A percentile compares a stretch with the other conserved stretches of the same genome.
These are phyloP conservation scores for Globisporangium spiculum DNA, from an alignment of 352 stramenopile genomes.

Conservation along the genomic window DNA sequence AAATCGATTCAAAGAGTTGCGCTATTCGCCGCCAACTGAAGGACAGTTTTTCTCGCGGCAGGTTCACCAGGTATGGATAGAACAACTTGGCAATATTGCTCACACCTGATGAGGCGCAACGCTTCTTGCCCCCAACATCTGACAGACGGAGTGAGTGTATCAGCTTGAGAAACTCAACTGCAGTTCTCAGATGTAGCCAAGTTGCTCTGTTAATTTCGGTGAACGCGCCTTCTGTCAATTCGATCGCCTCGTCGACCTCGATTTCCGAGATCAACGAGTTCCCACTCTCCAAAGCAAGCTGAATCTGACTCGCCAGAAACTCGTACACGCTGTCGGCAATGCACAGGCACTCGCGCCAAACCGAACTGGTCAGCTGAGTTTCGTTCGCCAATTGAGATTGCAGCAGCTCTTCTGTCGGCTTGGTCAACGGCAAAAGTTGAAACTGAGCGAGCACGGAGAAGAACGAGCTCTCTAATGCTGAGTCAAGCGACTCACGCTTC, in stretches of 20 bases:
- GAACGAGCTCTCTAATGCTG: slow-evolving; percentile 26
- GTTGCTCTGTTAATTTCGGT: slow-evolving; percentile 22
- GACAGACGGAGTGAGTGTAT: neutral
- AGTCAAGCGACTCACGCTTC: slow-evolving; percentile 17
- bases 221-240: slow-evolving; percentile 27
- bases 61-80: slow-evolving; percentile 66
- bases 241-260: slow-evolving; percentile 32
- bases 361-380: slow-evolving; percentile 19
- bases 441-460: slow-evolving; percentile 32
- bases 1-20: slow-evolving; percentile 25
- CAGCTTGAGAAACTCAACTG: slow-evolving; percentile 22
- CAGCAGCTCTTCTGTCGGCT: slow-evolving; percentile 15
- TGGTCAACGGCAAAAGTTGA: slow-evolving; percentile 17
- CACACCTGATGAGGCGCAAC: slow-evolving; percentile 22
- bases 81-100: slow-evolving; percentile 54
- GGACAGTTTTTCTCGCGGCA: slow-evolving; percentile 41
- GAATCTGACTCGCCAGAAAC: slow-evolving; percentile 15
- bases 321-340: slow-evolving; percentile 17
- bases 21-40: slow-evolving; percentile 36
- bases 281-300: slow-evolving; percentile 18
- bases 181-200: slow-evolving; percentile 23
- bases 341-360: slow-evolving; percentile 11
- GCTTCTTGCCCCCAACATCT: neutral
- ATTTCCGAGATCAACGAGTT: slow-evolving; percentile 49
- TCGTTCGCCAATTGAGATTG: slow-evolving; percentile 22